Evolutionary conservation across 1,139 yeast species (phyloP), one percentile per base, ranked within the genome.

Genomic region (Debaryomycetaceae sp.): DNA sequence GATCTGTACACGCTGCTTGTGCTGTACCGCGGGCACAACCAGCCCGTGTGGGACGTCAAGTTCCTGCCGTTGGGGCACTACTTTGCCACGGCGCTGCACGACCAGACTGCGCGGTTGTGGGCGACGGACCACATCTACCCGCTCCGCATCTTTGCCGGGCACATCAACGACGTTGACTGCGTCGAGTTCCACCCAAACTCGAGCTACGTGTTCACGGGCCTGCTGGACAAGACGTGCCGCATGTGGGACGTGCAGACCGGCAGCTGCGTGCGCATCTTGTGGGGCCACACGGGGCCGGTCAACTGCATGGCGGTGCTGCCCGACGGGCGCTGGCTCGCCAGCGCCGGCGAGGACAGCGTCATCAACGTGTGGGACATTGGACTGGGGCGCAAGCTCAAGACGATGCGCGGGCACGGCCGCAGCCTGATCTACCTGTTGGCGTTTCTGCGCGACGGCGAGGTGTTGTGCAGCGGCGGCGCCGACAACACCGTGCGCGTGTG

Each of bases 181-280:
- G 95, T 91, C 24, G 81, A 81, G 30, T 93, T 91, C 71, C 98
- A 93, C 60, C 98, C 98, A 15, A 93, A 93, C 53, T 88, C 96
- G 13, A 83, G 89, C 30, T 91, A 93, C 51, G 80, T 91, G 5
- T 81, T 91, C 46, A 89, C 98, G 0, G 98, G 98, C 2, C 86
- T 96, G 4, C 78, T 91, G 38, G 99, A 93, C 59, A 85, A 86
- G 61, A 86, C 97, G 0, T 83, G 95, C 50, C 71, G 98, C 43
- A 85, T 93, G 96, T 93, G 99, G 99, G 98, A 93, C 56, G 78
- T 93, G 20, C 77, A 81, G 30, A 75, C 80, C 26, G 99, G 98
- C 23, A 81, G 77, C 43, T 79, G 94, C 27, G 97, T 89, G 11
- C 75, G 98, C 41, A 79, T 91, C n/a, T 91, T 93, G 53, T 77